Conservation (phyloP, 495 filamentous ascomycete species). For the Aspergillus haitiensis region DNA sequence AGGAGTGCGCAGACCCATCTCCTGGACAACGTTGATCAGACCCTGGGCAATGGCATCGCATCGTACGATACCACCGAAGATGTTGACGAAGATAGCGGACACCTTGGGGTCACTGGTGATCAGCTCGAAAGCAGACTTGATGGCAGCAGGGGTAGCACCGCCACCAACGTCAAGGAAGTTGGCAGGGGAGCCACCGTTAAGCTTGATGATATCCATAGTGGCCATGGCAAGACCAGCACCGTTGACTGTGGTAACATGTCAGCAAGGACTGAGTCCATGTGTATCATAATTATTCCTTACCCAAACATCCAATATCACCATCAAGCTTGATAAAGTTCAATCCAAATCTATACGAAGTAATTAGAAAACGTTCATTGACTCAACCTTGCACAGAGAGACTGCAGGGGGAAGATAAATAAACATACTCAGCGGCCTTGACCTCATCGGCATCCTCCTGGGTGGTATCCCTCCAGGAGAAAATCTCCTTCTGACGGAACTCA, state of each 20-base stretch:
- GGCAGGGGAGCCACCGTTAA: constrained; percentile 92
- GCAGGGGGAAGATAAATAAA: constrained; percentile 1
- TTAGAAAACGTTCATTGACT: constrained; percentile 18
- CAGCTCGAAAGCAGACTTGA: constrained; percentile 95
- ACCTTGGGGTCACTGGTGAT: constrained; percentile 99
- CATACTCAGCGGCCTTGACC: constrained; percentile 87
- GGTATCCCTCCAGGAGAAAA: constrained; percentile 90
- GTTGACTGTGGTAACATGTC: constrained; percentile 61
- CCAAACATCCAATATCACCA: constrained; percentile 95
- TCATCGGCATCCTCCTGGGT: constrained; percentile 97
- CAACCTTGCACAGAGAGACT: not conserved
- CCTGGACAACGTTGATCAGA: constrained; percentile 88
- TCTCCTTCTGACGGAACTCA: constrained; percentile 94
- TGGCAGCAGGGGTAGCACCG: constrained; percentile 93
- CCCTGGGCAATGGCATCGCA: constrained; percentile 98
- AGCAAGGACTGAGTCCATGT: constrained; percentile 18
- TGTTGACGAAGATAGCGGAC: constrained; percentile 98
- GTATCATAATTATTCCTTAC: constrained; percentile 28
- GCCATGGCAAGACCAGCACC: constrained; percentile 99
- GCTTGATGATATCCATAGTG: constrained; percentile 99
- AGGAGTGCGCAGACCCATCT: constrained; percentile 91
- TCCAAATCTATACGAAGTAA: constrained; percentile 51
- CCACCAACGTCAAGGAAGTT: constrained; percentile 99
- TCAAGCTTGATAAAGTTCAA: constrained; percentile 99
- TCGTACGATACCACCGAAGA: constrained; percentile 97